Conservation (phyloP, 2,329 filamentous ascomycete genomes). For the Sporothrix protearum region DNA sequence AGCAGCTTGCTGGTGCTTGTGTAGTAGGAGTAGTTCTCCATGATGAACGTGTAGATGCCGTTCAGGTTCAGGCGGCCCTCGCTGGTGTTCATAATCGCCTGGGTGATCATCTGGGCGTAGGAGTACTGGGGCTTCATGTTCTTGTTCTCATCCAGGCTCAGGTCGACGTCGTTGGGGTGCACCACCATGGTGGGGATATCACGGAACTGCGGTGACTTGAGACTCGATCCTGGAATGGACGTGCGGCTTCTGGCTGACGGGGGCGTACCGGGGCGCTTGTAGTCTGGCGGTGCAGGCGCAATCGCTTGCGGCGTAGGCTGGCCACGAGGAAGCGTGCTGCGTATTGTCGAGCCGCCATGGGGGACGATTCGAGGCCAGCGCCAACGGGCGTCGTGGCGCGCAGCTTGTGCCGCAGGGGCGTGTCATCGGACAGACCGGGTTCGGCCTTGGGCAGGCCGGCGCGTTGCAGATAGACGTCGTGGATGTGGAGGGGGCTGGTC, state of each 20-base stretch:
- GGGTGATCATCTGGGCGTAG: constrained; percentile 94
- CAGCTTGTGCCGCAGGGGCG: constrained; percentile 18
- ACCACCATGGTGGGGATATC: constrained; percentile 44
- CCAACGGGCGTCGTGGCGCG: constrained; percentile 30
- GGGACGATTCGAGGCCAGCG: constrained; percentile 31
- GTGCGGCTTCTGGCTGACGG: constrained; percentile 44
- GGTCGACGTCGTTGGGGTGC: constrained; percentile 61
- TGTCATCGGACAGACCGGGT: constrained; percentile 24
- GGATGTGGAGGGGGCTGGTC: constrained; percentile 61
- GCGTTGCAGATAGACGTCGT: constrained; percentile 65
- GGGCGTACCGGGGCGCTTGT: constrained; percentile 60
- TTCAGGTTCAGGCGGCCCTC: constrained; percentile 88
- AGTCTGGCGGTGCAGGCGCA: constrained; percentile 58
- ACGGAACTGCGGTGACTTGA: constrained; percentile 41
- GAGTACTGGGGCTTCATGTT: constrained; percentile 95
- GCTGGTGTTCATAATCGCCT: constrained; percentile 82
- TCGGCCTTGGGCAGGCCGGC: constrained; percentile 50
- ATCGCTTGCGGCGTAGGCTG: constrained; percentile 47
- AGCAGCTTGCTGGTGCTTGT: constrained; percentile 66
- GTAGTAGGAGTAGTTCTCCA: constrained; percentile 88
- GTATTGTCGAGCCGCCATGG: constrained; percentile 29
- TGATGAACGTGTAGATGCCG: constrained; percentile 93
- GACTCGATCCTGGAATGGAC: constrained; percentile 31
- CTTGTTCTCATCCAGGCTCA: constrained; percentile 77
- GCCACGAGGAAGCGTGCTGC: constrained; percentile 32